Percentiles rank a stretch among this genome's conserved stretches.
These are phyloP conservation scores for Endothia cerciana DNA, from an alignment of 2,329 filamentous ascomycete genomes.

Conservation along the genomic window DNA sequence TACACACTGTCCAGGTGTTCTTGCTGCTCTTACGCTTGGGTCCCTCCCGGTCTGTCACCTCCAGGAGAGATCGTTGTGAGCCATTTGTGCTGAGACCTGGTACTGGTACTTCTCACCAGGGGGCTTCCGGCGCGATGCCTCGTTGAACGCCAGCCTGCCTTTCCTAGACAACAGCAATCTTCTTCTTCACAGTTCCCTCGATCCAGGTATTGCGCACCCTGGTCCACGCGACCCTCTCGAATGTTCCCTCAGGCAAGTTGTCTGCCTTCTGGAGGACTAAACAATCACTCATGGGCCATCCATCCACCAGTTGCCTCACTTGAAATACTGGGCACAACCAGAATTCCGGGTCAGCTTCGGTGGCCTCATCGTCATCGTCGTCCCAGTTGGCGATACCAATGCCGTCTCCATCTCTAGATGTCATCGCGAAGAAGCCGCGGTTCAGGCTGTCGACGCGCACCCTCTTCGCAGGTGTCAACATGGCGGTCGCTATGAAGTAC, in stretches of 20 bases:
- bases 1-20: no score
- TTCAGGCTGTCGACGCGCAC: neutral
- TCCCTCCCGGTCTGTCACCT: no score
- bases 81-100: no score
- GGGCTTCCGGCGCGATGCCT: neutral
- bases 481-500: neutral
- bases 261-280: neutral
- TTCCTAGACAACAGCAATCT: neutral
- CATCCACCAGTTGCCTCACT: neutral
- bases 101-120: neutral
- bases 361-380: slow-evolving; percentile 2
- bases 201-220: neutral
- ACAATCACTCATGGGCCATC: neutral
- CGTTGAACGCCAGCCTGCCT: neutral
- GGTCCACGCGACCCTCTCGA: slow-evolving; percentile 5
- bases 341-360: neutral
- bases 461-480: slow-evolving; percentile 1
- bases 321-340: slow-evolving; percentile 12
- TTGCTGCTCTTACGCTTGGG: no score
- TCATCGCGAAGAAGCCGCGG: neutral
- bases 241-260: neutral
- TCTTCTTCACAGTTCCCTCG: neutral
- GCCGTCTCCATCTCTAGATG: neutral
- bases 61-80: no score
- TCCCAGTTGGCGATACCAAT: slow-evolving; percentile 5